phyloP scores from a whole-genome alignment of 176 grass and related monocot species.

The Canna indica region DNA sequence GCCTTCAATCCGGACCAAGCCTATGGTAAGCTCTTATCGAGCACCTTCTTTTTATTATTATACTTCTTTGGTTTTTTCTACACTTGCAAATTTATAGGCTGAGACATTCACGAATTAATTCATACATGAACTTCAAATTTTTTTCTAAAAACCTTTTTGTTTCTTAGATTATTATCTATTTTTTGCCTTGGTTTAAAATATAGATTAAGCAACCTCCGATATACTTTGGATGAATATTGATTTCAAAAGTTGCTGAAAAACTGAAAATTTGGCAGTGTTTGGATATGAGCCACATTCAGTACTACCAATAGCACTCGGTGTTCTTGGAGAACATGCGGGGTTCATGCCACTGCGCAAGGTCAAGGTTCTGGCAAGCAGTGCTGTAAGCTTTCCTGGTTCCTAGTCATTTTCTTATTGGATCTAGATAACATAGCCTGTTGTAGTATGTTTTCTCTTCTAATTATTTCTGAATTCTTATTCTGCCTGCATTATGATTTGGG shows the following conservation, averaged over 20 bases:
- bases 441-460: neutral
- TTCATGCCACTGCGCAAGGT: conserved; percentile 70
- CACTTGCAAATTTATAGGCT: neutral
- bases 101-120: neutral
- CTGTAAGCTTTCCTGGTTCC: conserved; percentile 38
- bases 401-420: neutral
- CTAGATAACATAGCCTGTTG: neutral
- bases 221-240: too few species aligned
- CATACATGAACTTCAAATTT: neutral
- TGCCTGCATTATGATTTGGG: neutral
- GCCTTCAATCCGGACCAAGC: conserved; percentile 68
- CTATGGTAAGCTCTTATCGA: conserved; percentile 43
- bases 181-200: too few species aligned
- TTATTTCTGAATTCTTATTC: conserved; percentile 5
- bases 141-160: neutral
- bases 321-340: conserved; percentile 39
- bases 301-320: conserved; percentile 56
- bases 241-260: neutral
- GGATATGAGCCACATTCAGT: conserved; percentile 90
- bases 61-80: neutral
- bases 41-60: neutral
- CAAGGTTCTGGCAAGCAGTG: conserved; percentile 76
- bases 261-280: conserved; percentile 43
- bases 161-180: too few species aligned
- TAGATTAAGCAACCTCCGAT: too few species aligned